These are phyloP conservation scores for Fonsecaea monophora DNA, from an alignment of 2,329 filamentous ascomycete species.

Conservation along the genomic window DNA sequence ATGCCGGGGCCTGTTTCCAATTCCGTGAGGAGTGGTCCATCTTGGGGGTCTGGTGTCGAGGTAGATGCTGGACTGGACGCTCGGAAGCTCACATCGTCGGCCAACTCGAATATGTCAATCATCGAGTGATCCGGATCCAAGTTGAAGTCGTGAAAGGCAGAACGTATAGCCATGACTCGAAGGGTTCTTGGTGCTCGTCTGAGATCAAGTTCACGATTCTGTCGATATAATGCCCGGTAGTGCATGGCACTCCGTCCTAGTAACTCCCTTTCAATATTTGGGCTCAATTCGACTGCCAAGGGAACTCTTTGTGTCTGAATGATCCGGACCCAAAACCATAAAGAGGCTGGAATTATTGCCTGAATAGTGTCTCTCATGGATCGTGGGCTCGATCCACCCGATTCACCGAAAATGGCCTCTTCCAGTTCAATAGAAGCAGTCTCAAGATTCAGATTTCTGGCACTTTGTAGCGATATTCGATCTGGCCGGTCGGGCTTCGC, in stretches of 20 bases:
- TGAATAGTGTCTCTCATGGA: constrained; percentile 13
- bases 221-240: constrained; percentile 19
- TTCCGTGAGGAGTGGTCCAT: constrained; percentile 10
- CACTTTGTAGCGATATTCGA: constrained; percentile 31
- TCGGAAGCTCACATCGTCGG: constrained; percentile 24
- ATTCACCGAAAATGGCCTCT: constrained; percentile 9
- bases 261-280: constrained; percentile 29
- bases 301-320: constrained; percentile 28
- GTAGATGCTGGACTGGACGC: constrained; percentile 26
- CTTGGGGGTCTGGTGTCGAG: constrained; percentile 35
- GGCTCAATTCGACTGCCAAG: constrained; percentile 26
- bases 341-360: constrained; percentile 27
- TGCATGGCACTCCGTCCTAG: constrained; percentile 19
- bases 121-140: constrained; percentile 29
- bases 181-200: constrained; percentile 19
- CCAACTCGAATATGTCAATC: constrained; percentile 27
- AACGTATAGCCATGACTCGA: constrained; percentile 27
- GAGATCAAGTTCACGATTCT: constrained; percentile 14
- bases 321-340: constrained; percentile 30
- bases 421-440: neutral
- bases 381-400: neutral
- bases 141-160: constrained; percentile 30
- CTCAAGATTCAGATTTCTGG: constrained; percentile 8
- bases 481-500: constrained; percentile 35
- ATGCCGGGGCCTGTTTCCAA: neutral